These are phyloP conservation scores for Luffa acutangula DNA, from an alignment of 306 rosid species.

Conservation along the genomic window DNA sequence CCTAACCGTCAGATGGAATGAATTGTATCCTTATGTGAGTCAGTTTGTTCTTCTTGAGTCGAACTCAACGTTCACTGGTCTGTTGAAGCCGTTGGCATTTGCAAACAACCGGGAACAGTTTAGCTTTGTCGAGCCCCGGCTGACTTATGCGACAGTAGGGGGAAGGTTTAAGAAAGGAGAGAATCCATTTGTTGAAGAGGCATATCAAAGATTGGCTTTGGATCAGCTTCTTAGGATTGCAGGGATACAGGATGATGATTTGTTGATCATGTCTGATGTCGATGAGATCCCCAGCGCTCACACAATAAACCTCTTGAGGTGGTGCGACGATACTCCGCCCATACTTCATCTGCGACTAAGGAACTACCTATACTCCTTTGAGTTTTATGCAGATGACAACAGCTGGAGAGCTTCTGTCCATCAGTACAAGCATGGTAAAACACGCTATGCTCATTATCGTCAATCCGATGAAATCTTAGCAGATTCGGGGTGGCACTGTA, in stretches of 20 bases:
- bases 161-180: conserved; percentile 66
- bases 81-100: conserved; percentile 48
- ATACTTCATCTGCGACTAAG: conserved; percentile 61
- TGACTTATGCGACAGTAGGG: conserved; percentile 46
- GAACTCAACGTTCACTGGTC: conserved; percentile 67
- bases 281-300: conserved; percentile 91
- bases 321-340: conserved; percentile 64
- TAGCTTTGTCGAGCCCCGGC: conserved; percentile 42
- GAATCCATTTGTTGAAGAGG: conserved; percentile 82
- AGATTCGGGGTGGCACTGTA: conserved; percentile 85
- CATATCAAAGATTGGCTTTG: conserved; percentile 63
- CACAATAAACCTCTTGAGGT: conserved; percentile 75
- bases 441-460: conserved; percentile 61
- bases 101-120: conserved; percentile 39
- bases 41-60: conserved; percentile 70
- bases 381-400: conserved; percentile 45
- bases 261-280: conserved; percentile 82
- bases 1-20: conserved; percentile 72
- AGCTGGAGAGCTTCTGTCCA: conserved; percentile 80
- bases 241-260: conserved; percentile 69
- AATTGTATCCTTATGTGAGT: conserved; percentile 52
- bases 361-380: conserved; percentile 72
- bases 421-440: conserved; percentile 41
- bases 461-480: conserved; percentile 46
- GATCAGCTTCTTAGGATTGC: conserved; percentile 60